Base-by-base conservation (phyloP, 352 stramenopile species). In the Globisporangium viniferum region DNA sequence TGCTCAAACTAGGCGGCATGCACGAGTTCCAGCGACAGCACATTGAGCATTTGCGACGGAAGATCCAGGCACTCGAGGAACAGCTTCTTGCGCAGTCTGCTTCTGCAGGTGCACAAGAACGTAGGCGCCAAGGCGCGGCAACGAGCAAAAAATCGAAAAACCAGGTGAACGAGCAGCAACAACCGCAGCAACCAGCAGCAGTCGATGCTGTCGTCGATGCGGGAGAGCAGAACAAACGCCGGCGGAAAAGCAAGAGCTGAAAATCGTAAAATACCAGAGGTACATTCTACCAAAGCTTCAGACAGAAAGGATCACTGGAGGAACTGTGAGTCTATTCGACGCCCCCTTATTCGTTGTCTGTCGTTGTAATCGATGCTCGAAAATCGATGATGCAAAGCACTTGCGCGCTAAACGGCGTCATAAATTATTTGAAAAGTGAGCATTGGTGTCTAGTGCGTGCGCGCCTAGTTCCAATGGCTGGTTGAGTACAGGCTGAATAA, bases 11-110 rank as follows among this genome's bases (percentile, higher is more conserved):
- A 20, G 46, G 46, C 3, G 46, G 46, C 3, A 54, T 54, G 46
- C 46, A 54, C 18, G 46, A 54, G 46, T 54, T 54, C 46, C 46
- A 54, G 46, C 46, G 46, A 29, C 46, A 54, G 46, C 46, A 54
- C 22, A 54, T 54, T 29, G 46, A 54, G 46, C 46, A 54, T 22
- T 20, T 54, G 20, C 46, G 46, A 24, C 46, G 46, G 15, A 54
- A 54, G 46, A 54, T 54, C 20, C 46, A 54, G 14, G 46, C 18
- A 20, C 46, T 54, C 9, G 46, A 54, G 14, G 46, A 22, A 20
- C 20, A 54, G 18, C 7, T 20, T 24, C 4, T 9, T 2, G n/a
- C n/a, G n/a, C n/a, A 55, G 8, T 15, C 48, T 55, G 18, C 9
- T 9, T 22, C 9, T 29, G n/a, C n/a, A 55, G n/a, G 14, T 22